Conservation (phyloP, 768 basidiomycete genomes). For the Paxillus rubicundulus region DNA sequence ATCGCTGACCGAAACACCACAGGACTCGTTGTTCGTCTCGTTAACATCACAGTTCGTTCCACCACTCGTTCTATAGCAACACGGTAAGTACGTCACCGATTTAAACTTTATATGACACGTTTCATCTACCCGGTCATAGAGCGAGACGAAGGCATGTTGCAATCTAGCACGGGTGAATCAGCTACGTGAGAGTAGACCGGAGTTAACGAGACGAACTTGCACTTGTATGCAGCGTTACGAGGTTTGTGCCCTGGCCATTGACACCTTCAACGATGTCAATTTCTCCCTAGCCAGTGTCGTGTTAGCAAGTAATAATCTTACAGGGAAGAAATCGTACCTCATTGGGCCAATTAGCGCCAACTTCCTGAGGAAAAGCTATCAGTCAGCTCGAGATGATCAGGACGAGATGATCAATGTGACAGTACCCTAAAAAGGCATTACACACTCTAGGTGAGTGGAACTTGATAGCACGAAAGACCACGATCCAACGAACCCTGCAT, state of each 20-base stretch:
- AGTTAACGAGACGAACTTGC: constrained; percentile 13
- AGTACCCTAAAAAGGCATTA: no score
- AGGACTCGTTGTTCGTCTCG: constrained; percentile 28
- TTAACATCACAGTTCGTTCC: constrained; percentile 32
- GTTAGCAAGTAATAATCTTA: not conserved
- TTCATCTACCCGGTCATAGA: constrained; percentile 29
- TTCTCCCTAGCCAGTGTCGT: constrained; percentile 21
- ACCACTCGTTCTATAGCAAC: constrained; percentile 12
- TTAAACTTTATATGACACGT: not conserved
- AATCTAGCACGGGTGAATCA: constrained; percentile 17
- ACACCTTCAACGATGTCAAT: constrained; percentile 37
- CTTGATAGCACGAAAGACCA: not conserved
- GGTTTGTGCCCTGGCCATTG: constrained; percentile 27
- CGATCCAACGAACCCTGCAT: constrained; percentile 5
- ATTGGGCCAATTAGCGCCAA: constrained; percentile 28
- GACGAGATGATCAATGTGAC: no score
- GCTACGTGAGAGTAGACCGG: not conserved
- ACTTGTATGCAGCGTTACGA: constrained; percentile 29
- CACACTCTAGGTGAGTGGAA: no score
- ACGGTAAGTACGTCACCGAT: not conserved
- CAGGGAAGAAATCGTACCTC: not conserved
- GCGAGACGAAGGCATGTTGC: constrained; percentile 33
- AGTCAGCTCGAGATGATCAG: not conserved
- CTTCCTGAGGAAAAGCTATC: constrained; percentile 18
- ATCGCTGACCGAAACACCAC: constrained; percentile 28